Conservation (phyloP, 1,284 basidiomycete species). For the Thelephora terrestris region DNA sequence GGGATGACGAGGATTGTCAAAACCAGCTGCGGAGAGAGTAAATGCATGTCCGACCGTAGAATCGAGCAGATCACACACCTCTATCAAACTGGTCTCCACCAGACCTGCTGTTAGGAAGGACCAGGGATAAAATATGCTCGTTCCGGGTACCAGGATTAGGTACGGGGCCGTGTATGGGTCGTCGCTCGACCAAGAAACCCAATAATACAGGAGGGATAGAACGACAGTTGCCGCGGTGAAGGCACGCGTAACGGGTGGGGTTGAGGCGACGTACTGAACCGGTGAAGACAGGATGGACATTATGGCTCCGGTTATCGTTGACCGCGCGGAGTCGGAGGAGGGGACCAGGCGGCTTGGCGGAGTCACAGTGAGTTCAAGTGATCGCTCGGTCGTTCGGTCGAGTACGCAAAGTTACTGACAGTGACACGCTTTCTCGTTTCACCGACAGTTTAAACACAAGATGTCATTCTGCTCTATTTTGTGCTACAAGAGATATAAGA, state of each 20-base stretch:
- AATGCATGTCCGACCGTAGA: constrained; percentile 7
- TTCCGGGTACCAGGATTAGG: constrained; percentile 79
- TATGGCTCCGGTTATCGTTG: constrained; percentile 4
- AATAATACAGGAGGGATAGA: constrained; percentile 55
- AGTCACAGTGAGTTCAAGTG: too few species aligned
- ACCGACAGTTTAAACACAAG: too few species aligned
- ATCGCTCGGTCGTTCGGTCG: too few species aligned
- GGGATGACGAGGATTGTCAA: constrained; percentile 74
- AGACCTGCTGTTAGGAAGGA: constrained; percentile 81
- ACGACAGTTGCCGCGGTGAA: constrained; percentile 64
- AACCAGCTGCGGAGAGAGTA: constrained; percentile 45
- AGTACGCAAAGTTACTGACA: too few species aligned
- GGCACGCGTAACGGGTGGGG: constrained; percentile 71
- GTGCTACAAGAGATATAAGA: too few species aligned
- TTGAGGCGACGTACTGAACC: constrained; percentile 52
- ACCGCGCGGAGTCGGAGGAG: too few species aligned
- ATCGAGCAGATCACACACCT: constrained; percentile 43
- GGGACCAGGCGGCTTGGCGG: background rate
- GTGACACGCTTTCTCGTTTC: too few species aligned
- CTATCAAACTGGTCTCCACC: constrained; percentile 77
- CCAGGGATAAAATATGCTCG: constrained; percentile 86
- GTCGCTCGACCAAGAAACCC: constrained; percentile 46
- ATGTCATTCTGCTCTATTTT: too few species aligned
- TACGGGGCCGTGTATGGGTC: constrained; percentile 50
- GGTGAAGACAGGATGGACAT: constrained; percentile 74